Evolutionary conservation across 306 rosid species (phyloP).

Genomic region (Sophora flavescens): DNA sequence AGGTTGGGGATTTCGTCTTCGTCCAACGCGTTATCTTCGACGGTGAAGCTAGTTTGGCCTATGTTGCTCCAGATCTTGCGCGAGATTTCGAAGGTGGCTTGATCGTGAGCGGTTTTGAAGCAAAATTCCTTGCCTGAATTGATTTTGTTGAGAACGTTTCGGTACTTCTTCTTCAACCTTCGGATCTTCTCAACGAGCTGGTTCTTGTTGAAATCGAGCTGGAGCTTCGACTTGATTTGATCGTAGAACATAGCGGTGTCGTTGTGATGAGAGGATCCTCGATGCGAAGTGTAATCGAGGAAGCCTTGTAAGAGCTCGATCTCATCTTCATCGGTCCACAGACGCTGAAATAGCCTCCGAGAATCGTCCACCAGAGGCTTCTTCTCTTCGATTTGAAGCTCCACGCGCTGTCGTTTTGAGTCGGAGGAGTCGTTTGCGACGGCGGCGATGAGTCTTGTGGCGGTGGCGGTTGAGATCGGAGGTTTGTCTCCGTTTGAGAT

Average conservation of each 20-base stretch:
- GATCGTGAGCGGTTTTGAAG: slow-evolving; percentile 73
- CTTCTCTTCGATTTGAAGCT: slow-evolving; percentile 53
- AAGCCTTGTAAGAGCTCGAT: slow-evolving; percentile 74
- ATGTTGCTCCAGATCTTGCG: slow-evolving; percentile 73
- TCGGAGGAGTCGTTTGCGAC: not conserved
- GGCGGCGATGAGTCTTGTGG: slow-evolving; percentile 41
- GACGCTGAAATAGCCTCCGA: slow-evolving; percentile 59
- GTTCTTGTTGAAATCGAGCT: slow-evolving; percentile 66
- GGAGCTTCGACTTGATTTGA: slow-evolving; percentile 65
- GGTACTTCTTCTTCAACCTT: slow-evolving; percentile 78
- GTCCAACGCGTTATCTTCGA: slow-evolving; percentile 61
- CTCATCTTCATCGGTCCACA: slow-evolving; percentile 88
- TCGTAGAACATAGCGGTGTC: slow-evolving; percentile 61
- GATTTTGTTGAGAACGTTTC: slow-evolving; percentile 52
- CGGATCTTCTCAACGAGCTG: slow-evolving; percentile 81
- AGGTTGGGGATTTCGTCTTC: slow-evolving; percentile 72
- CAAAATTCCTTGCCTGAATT: slow-evolving; percentile 61
- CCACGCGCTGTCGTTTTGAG: slow-evolving; percentile 60
- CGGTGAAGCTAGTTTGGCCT: slow-evolving; percentile 47
- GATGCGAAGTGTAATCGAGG: slow-evolving; percentile 60
- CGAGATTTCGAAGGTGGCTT: slow-evolving; percentile 72
- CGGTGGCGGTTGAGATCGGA: slow-evolving; percentile 40
- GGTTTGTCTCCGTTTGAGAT: slow-evolving; percentile 42
- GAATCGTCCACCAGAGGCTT: slow-evolving; percentile 60
- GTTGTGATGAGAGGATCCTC: slow-evolving; percentile 54